Evolutionary conservation across 108 stramenopile genomes (phyloP).

Genomic region (Skeletonema menzelii): DNA sequence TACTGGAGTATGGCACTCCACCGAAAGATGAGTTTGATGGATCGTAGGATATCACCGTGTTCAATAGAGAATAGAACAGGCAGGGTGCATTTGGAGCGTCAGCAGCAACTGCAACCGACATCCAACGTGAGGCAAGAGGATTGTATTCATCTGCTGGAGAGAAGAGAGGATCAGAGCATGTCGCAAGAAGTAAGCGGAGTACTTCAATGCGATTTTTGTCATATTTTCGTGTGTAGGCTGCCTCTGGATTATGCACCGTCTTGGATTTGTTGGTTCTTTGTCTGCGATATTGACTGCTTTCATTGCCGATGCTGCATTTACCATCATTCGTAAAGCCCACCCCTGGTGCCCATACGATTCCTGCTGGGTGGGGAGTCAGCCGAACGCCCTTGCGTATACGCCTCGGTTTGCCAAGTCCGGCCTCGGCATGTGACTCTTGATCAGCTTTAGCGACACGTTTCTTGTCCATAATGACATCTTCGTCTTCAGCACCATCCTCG

Average conservation of each 20-base stretch:
- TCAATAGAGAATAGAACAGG: slow-evolving; percentile 92
- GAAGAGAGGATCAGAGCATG: slow-evolving; percentile 93
- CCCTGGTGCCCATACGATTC: slow-evolving; percentile 80
- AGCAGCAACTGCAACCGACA: slow-evolving; percentile 82
- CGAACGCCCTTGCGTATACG: slow-evolving; percentile 56
- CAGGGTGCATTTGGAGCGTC: slow-evolving; percentile 94
- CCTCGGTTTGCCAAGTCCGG: slow-evolving; percentile 51
- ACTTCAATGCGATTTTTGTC: slow-evolving; percentile 95
- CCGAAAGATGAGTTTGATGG: slow-evolving; percentile 60
- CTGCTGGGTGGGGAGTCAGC: slow-evolving; percentile 58
- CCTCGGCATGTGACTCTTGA: slow-evolving; percentile 58
- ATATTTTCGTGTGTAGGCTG: slow-evolving; percentile 73
- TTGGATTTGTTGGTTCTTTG: not conserved
- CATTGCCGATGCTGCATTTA: slow-evolving; percentile 17
- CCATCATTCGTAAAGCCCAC: slow-evolving; percentile 57
- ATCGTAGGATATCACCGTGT: slow-evolving; percentile 88
- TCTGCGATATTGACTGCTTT: not conserved
- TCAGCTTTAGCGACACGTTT: slow-evolving; percentile 45
- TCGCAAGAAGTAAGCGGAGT: slow-evolving; percentile 84
- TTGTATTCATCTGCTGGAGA: slow-evolving; percentile 90
- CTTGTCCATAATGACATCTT: slow-evolving; percentile 9
- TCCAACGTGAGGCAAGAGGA: slow-evolving; percentile 83
- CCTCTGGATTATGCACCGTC: slow-evolving; percentile 22
- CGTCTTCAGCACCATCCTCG: not conserved
- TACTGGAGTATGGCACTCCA: slow-evolving; percentile 59